Base-by-base conservation (phyloP, 202 grass and related monocot species). In the Panicum hallii region DNA sequence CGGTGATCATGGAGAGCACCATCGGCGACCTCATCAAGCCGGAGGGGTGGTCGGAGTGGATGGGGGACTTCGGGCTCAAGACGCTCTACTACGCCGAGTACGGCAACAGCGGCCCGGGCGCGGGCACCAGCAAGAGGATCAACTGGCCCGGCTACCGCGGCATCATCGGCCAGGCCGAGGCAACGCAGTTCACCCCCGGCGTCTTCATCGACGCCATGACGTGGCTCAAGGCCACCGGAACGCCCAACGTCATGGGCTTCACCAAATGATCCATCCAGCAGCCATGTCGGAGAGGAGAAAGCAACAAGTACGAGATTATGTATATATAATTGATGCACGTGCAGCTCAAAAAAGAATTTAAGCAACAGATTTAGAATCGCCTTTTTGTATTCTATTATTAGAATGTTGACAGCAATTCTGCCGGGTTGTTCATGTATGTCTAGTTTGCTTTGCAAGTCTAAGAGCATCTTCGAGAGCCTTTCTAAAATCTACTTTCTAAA, bases 11-110 rank as follows among this genome's bases (percentile, higher is more conserved):
- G 93, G 93, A 95, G 81, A 91, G 84, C 66, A 73, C 68, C 48
- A 93, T 95, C 57, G 90, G 80, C 4, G 86, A 85, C 38, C 23
- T 89, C 34, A 95, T 95, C 84, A 63, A 72, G 56, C 73, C 90
- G 0, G 83, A 80, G n/a, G 93, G 93, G 4, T 95, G 90, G 90
- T 15, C 88, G 13, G 66, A 70, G 36, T 95, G 93, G 93, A 82
- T 80, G 43, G 83, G 84, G 0, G 78, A 77, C 42, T 17, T 85
- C 3, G 80, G 72, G 1, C 83, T 90, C 70, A 86, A 87, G 62
- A 93, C 90, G 23, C 75, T 93, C 77, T 93, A 95, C 86, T 93
- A 87, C 62, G 93, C 90, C 22, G 93, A 95, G 85, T 87, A 89
- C 72, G 81, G 20, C n/a, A 95, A 95, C 73, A 86, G 58, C 6